Percentiles rank a stretch among this genome's conserved stretches.
phyloP scores from a whole-genome alignment of 805 yeast genomes.

The Cyberlindnera lachancei region DNA sequence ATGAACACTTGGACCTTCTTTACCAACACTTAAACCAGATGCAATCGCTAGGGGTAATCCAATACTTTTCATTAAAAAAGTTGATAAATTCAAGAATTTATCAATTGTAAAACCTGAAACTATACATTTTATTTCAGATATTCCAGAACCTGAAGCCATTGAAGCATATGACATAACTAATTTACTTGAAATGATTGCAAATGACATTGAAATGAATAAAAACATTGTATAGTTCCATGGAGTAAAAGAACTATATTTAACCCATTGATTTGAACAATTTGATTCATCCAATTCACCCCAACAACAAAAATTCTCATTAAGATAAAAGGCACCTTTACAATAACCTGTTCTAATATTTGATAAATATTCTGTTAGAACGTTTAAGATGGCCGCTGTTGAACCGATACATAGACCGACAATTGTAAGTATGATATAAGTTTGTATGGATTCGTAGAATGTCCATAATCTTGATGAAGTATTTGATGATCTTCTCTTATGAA shows the following conservation, averaged over 20 bases:
- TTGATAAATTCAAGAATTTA: conserved; percentile 68
- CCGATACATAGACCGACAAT: conserved; percentile 76
- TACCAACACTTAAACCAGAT: conserved; percentile 89
- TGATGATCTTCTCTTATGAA: conserved; percentile 27
- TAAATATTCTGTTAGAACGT: conserved; percentile 81
- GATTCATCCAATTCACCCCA: conserved; percentile 44
- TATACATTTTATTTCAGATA: conserved; percentile 91
- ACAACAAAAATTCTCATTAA: conserved; percentile 77
- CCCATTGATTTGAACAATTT: conserved; percentile 66
- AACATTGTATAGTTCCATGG: conserved; percentile 49
- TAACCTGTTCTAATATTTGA: conserved; percentile 73
- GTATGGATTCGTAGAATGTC: conserved; percentile 13
- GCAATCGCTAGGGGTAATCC: conserved; percentile 89
- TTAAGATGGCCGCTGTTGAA: conserved; percentile 70
- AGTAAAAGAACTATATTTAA: conserved; percentile 44
- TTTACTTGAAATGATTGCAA: conserved; percentile 59
- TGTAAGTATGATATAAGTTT: conserved; percentile 64
- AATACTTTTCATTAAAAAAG: conserved; percentile 66
- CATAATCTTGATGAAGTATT: conserved; percentile 5
- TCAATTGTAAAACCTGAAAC: conserved; percentile 81
- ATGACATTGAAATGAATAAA: conserved; percentile 46
- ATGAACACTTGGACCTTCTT: conserved; percentile 98
- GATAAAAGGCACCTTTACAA: conserved; percentile 62
- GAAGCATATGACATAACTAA: conserved; percentile 73
- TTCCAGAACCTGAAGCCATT: conserved; percentile 94